phyloP scores from a whole-genome alignment of 345 rosid genomes.

The Cardiospermum halicacabum region DNA sequence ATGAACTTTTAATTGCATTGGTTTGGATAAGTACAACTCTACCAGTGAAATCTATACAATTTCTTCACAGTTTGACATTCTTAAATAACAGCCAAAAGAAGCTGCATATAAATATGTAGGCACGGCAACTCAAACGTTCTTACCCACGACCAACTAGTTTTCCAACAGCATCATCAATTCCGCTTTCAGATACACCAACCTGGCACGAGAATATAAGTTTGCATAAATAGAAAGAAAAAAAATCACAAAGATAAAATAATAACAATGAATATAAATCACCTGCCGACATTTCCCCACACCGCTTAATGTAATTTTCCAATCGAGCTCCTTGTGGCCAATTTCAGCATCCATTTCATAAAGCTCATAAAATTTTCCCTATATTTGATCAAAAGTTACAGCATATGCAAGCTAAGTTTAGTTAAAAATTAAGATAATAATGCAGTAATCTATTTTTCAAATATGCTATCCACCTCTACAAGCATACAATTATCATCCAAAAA shows the following conservation, averaged over 20 bases:
- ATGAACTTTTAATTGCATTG: background rate
- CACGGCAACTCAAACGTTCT: slow-evolving; percentile 19
- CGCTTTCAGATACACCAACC: slow-evolving; percentile 88
- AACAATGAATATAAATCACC: slow-evolving; percentile 35
- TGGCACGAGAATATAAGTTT: slow-evolving; percentile 21
- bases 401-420: slow-evolving; percentile 19
- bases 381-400: slow-evolving; percentile 16
- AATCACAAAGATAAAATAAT: background rate
- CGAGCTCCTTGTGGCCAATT: slow-evolving; percentile 87
- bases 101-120: background rate
- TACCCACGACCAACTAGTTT: slow-evolving; percentile 93
- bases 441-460: background rate
- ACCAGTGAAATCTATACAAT: background rate
- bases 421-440: slow-evolving; percentile 2
- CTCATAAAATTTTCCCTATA: slow-evolving; percentile 90
- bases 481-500: background rate
- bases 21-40: background rate
- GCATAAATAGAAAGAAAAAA: background rate
- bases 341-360: slow-evolving; percentile 97
- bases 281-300: slow-evolving; percentile 98
- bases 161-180: slow-evolving; percentile 87
- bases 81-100: background rate
- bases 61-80: background rate
- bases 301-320: slow-evolving; percentile 89
- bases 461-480: background rate